Evolutionary conservation across 192 early-diverging fungal species (phyloP), one percentile per base, ranked within the genome.

Genomic region (Geosiphon pyriformis): DNA sequence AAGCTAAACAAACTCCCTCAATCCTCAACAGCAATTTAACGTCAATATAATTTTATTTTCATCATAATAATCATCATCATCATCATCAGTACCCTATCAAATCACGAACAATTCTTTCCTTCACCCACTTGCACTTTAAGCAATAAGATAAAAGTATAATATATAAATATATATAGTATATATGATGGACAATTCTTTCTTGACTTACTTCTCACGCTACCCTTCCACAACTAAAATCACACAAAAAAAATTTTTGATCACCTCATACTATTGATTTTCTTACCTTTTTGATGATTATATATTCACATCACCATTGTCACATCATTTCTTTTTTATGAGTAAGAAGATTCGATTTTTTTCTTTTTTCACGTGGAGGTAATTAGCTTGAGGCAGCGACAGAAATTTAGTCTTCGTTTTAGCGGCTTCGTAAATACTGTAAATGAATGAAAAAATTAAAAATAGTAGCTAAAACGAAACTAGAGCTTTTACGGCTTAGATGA

Each of bases 1-100:
- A 70, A 18, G 70, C 72, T 12, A 78, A 78, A 50, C 69, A 74
- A 15, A 42, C 37, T 10, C 7, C 37, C 6, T 42, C 37, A 42
- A 10, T 42, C 6, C 15, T 15, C 37, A 42, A 42, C 15, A 42
- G 7, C 37, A 42, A 42, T 42, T 42, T 42, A 42, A 10, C 37
- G 37, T 15, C 37, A 15, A 42, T 42, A 10, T 42, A 42, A 42
- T n/a, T n/a, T n/a, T n/a, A n/a, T n/a, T n/a, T n/a, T n/a, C n/a
- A 42, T 15, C 6, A 15, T 6, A 42, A 42, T 42, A 10, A 15
- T 42, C 37, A 42, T 10, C 37, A 42, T 42, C 15, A 6, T 6
- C 15, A 10, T 42, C 7, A 42, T 42, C 37, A 42, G 15, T 42
- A 10, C 6, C 6, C 15, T 42, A 42, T 42, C 37, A 42, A 42